Base-by-base conservation (phyloP, 2,329 filamentous ascomycete genomes). In the Alternaria incomplexa region DNA sequence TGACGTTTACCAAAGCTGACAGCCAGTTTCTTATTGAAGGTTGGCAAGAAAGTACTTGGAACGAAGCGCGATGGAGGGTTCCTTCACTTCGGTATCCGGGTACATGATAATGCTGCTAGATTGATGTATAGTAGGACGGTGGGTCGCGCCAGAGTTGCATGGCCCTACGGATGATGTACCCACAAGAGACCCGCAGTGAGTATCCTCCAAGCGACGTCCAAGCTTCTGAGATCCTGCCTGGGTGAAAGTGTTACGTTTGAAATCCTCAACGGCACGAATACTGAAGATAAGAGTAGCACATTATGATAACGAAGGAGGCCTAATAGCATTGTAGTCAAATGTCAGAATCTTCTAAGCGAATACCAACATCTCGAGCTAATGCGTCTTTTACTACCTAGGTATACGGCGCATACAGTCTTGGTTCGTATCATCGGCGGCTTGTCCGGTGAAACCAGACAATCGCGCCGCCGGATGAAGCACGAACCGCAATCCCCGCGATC, bases 221-320 rank as follows among this genome's bases (percentile, higher is more conserved):
- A 46, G 45, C 12, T 13, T 23, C 11, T 15, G 44, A n/a, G 25
- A 25, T 20, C 10, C 36, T 58, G 11, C 32, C 10, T 36, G 23
- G 8, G 17, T 52, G 45, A 46, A 61, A 43, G 25, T 56, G 25
- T 64, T 62, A 64, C 59, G 62, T 64, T 58, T 62, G 12, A 8
- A 17, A 47, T 40, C n/a, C 45, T 30, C 15, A 10, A 50, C 22
- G 36, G 26, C 13, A 17, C 44, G 25, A 45, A n/a, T 20, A 10
- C 36, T 28, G 40, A 44, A 62, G 62, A 64, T 62, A 64, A 56
- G 11, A 45, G 30, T 23, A 46, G 50, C 45, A 60, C 32, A 52
- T 11, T 1, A 5, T 40, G 59, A 62, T 59, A 56, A 58, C 28
- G 8, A 52, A 8, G 45, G 12, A 53, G 23, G 43, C 59, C 43